A percentile compares a stretch with the other conserved stretches of the same genome.
Conservation (phyloP, 2,329 filamentous ascomycete species). For the Ceratocystiopsis sp. region DNA sequence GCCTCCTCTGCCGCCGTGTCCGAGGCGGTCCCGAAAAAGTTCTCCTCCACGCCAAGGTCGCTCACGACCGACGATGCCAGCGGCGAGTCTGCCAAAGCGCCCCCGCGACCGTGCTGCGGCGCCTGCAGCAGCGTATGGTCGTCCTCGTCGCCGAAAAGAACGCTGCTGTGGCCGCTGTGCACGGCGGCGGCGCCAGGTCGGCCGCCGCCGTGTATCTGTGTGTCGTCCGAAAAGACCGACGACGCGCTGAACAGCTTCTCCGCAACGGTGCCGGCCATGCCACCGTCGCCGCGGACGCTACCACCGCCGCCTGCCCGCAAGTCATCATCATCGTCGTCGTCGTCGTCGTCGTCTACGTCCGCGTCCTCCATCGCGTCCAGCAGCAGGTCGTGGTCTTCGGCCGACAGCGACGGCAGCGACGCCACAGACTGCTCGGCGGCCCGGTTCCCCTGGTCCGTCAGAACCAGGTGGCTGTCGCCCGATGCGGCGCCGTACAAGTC, state of each 20-base stretch:
- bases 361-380: constrained; percentile 2
- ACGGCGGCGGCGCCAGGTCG: not conserved
- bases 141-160: too few relatives aligned
- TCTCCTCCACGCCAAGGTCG: constrained; percentile 22
- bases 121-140: too few relatives aligned
- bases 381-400: constrained; percentile 5
- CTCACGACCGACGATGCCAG: constrained; percentile 9
- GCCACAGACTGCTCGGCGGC: constrained; percentile 6
- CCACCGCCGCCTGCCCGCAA: too few relatives aligned
- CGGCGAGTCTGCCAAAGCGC: not conserved
- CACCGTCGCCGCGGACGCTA: constrained; percentile 14
- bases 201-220: constrained; percentile 15
- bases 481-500: constrained; percentile 10
- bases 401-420: constrained; percentile 6
- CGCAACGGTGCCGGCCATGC: constrained; percentile 13
- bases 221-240: constrained; percentile 23
- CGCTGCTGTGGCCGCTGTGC: not conserved
- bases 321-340: not conserved
- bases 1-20: constrained; percentile 31
- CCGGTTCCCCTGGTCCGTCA: not conserved
- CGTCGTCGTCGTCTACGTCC: constrained; percentile 3
- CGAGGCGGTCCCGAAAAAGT: constrained; percentile 54
- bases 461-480: constrained; percentile 1
- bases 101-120: too few relatives aligned
- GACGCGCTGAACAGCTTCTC: constrained; percentile 32